Evolutionary conservation across 345 rosid species (phyloP).

Genomic region (Hibiscus mutabilis): DNA sequence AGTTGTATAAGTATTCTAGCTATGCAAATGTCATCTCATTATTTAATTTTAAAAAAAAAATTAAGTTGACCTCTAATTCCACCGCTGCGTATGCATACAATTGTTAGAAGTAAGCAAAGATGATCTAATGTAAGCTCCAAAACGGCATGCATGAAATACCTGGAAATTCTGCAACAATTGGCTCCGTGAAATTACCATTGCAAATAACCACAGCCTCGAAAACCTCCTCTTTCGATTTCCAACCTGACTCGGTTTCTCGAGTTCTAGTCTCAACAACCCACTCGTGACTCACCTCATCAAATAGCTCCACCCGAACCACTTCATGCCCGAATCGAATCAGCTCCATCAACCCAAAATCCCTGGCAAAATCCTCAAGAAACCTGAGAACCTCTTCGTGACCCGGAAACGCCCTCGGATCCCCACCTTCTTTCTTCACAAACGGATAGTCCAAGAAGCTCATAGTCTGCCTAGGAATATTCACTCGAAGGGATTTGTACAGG

Average conservation of each 20-base stretch:
- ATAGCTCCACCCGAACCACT: background rate
- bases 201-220: conserved; percentile 63
- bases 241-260: background rate
- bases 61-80: too few relatives aligned
- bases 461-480: conserved; percentile 50
- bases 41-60: too few relatives aligned
- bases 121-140: background rate
- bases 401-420: background rate
- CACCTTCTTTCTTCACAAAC: conserved; percentile 19
- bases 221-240: conserved; percentile 19
- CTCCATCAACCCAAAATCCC: background rate
- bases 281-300: background rate
- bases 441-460: conserved; percentile 55
- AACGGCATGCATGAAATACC: background rate
- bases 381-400: conserved; percentile 10
- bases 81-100: too few relatives aligned
- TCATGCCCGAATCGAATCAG: conserved; percentile 11
- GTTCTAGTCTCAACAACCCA: conserved; percentile 15
- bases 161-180: conserved; percentile 42
- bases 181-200: conserved; percentile 49
- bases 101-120: too few relatives aligned
- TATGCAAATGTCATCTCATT: too few relatives aligned
- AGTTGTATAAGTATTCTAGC: too few relatives aligned
- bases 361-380: conserved; percentile 8
- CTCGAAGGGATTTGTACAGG: conserved; percentile 53